Conservation (phyloP, 2,329 filamentous ascomycete genomes). For the Aureobasidium sp. region DNA sequence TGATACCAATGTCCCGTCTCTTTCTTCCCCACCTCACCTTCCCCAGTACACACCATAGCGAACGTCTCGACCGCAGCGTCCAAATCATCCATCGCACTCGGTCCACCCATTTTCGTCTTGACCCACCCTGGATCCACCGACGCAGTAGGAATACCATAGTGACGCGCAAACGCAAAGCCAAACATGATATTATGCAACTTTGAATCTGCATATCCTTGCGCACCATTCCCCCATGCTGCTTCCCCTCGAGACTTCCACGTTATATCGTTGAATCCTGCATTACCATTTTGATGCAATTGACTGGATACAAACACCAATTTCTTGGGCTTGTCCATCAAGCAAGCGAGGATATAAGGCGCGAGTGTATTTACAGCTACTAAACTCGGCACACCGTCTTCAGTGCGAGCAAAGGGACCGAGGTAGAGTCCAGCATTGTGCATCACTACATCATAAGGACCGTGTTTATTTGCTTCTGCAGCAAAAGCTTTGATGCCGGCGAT, state of each 20-base stretch:
- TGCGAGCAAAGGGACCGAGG: constrained; percentile 47
- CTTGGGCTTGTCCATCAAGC: constrained; percentile 54
- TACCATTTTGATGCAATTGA: constrained; percentile 56
- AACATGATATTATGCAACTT: constrained; percentile 65
- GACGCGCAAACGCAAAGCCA: constrained; percentile 58
- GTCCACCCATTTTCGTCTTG: constrained; percentile 49
- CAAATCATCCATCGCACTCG: constrained; percentile 52
- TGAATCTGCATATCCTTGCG: constrained; percentile 56
- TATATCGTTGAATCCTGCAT: constrained; percentile 45
- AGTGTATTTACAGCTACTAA: constrained; percentile 64
- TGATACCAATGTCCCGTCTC: constrained; percentile 42
- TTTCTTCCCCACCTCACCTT: constrained; percentile 37
- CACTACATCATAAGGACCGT: constrained; percentile 59
- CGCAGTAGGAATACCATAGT: constrained; percentile 53
- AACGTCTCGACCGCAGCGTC: constrained; percentile 50
- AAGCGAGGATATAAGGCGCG: constrained; percentile 64
- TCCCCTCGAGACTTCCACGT: constrained; percentile 40
- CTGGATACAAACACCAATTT: constrained; percentile 61
- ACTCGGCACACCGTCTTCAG: constrained; percentile 51
- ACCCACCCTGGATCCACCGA: constrained; percentile 54
- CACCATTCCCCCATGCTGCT: constrained; percentile 32
- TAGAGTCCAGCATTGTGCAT: constrained; percentile 66
- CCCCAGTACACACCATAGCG: constrained; percentile 53
- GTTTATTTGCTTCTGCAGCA: constrained; percentile 55
- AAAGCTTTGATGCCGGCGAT: constrained; percentile 57